Evolutionary conservation across 179 eudicot genomes (phyloP).

Genomic region (Camellia oleifera): DNA sequence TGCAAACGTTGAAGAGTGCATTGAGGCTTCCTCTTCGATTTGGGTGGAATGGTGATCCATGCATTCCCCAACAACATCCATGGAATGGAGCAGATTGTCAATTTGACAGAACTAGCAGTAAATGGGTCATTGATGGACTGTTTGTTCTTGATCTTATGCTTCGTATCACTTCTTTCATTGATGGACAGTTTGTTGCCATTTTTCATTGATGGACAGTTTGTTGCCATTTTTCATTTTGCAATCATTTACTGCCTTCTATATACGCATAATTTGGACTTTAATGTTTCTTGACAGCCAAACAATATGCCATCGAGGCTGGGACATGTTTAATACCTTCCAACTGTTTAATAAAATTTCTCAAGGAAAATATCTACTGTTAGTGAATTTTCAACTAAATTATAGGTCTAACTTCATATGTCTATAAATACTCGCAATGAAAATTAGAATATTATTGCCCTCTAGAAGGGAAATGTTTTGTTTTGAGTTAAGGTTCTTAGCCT

Average conservation of each 20-base stretch:
- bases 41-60: slow-evolving; percentile 99
- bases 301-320: too few relatives aligned
- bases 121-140: slow-evolving; percentile 98
- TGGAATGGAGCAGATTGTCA: slow-evolving; percentile 97
- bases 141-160: slow-evolving; percentile 36
- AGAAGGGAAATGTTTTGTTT: too few relatives aligned
- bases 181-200: too few relatives aligned
- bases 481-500: too few relatives aligned
- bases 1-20: slow-evolving; percentile 66
- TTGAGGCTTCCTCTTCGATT: slow-evolving; percentile 93
- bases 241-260: background rate
- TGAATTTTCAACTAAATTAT: too few relatives aligned
- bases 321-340: too few relatives aligned
- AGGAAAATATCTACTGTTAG: too few relatives aligned
- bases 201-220: background rate
- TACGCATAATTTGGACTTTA: background rate
- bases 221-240: background rate
- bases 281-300: too few relatives aligned
- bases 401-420: too few relatives aligned
- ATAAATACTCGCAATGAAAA: too few relatives aligned
- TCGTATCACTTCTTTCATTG: background rate
- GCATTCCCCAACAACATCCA: slow-evolving; percentile 98
- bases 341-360: too few relatives aligned
- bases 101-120: slow-evolving; percentile 47
- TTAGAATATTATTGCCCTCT: too few relatives aligned